A percentile compares a stretch with the other conserved stretches of the same genome.
Conservation (phyloP, 345 rosid genomes). For the Erodium maritimum region DNA sequence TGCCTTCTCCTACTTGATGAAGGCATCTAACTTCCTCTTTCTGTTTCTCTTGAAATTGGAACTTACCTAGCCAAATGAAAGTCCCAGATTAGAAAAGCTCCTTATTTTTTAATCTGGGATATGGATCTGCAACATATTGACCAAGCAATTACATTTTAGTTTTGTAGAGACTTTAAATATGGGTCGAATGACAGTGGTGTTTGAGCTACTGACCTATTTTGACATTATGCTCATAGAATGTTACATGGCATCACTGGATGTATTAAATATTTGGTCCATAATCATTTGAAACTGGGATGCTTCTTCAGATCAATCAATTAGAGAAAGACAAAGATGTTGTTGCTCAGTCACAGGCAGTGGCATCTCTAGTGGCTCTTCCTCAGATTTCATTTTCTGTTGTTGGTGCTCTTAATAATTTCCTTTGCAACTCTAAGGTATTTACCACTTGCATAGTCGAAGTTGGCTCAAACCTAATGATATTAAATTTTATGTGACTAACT, state of each 20-base stretch:
- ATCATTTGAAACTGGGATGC: slow-evolving; percentile 3
- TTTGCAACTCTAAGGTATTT: slow-evolving; percentile 68
- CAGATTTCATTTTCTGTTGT: slow-evolving; percentile 68
- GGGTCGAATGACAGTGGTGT: background rate
- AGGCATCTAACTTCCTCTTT: background rate
- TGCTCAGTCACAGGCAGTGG: slow-evolving; percentile 86
- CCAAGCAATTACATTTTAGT: no score
- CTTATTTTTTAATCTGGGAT: no score
- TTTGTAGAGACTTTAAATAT: no score
- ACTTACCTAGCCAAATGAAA: background rate
- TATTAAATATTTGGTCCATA: background rate
- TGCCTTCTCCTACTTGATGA: background rate
- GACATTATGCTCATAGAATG: background rate
- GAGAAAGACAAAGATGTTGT: slow-evolving; percentile 98
- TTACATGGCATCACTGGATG: background rate
- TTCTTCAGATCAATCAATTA: slow-evolving; percentile 67
- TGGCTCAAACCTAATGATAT: slow-evolving; percentile 7
- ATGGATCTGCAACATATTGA: no score
- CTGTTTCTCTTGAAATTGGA: background rate
- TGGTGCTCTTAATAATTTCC: slow-evolving; percentile 68
- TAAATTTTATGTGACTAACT: background rate
- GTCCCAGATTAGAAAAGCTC: no score
- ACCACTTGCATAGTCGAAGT: slow-evolving; percentile 6
- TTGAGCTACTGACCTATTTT: background rate
- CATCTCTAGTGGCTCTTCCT: slow-evolving; percentile 57